Evolutionary conservation across 2,329 filamentous ascomycete species (phyloP), one percentile per base, ranked within the genome.

Genomic region (Metarhizium brunneum): DNA sequence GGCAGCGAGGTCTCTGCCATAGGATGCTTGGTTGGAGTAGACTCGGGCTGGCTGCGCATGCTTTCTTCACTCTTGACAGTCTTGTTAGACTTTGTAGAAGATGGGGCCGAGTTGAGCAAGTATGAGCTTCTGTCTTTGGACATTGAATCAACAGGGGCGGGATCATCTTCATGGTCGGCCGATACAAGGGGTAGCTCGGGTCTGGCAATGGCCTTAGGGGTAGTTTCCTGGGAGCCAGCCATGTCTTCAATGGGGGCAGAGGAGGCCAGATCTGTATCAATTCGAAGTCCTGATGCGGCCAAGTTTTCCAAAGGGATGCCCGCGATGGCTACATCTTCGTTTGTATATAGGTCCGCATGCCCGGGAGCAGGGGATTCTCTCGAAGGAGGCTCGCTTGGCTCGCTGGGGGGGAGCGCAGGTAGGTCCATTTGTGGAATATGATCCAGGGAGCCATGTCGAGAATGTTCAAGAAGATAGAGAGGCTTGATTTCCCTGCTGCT

Each of bases 381-480:
- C 3, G 67, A 69, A 16, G 69, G 64, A n/a, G 56, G 51, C 29
- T 53, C 54, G 35, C 53, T 55, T 29, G 69, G 62, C 49, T 73
- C 72, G 56, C 71, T 75, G 2, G 70, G 77, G 6, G 73, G 74
- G 14, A 84, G 70, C 32, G 76, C 77, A 6, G 82, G 80, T 2
- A 83, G 68, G 3, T 73, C 64, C 47, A 58, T 57, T 13, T 56
- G 57, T 1, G 76, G 66, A 30, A 68, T 60, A 25, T 65, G 62
- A 32, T 69, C 66, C 3, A 63, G 62, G 6, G 69, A 64, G 47
- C 69, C 69, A 47, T 74, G 71, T 8, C 76, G 73, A 3, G 73
- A 74, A 60, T 74, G 84, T 68, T 95, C 88, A 6, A 95, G 82
- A 25, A 96, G 83, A 69, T 88, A 92, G 8, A 96, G 73, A 0